Conservation (phyloP, 2,329 filamentous ascomycete species). For the Nakataea oryzae region DNA sequence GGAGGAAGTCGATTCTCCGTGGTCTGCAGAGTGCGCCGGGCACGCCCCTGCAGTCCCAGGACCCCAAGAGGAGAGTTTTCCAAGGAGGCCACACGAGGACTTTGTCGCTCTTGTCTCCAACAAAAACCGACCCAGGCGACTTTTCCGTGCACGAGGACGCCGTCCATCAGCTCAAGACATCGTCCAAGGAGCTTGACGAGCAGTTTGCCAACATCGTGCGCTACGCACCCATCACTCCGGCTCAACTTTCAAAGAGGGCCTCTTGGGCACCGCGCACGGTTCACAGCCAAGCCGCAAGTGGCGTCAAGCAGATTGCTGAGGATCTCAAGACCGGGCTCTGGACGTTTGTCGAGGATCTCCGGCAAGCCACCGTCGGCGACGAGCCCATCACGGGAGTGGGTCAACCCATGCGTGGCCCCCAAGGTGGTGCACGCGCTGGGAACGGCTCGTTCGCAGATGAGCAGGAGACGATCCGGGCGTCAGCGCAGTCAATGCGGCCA, state of each 20-base stretch:
- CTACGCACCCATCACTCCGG: constrained; percentile 20
- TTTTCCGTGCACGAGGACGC: constrained; percentile 32
- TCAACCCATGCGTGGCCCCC: constrained; percentile 8
- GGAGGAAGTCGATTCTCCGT: constrained; percentile 57
- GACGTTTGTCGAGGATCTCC: constrained; percentile 91
- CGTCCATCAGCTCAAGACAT: constrained; percentile 30
- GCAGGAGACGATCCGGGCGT: constrained; percentile 38
- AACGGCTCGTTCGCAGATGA: background rate
- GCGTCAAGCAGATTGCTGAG: constrained; percentile 69
- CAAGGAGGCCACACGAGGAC: constrained; percentile 52
- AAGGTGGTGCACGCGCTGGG: background rate
- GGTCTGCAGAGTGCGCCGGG: constrained; percentile 31
- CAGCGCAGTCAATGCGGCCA: constrained; percentile 23
- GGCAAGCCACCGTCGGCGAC: constrained; percentile 92
- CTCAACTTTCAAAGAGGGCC: constrained; percentile 39
- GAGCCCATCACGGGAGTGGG: constrained; percentile 58
- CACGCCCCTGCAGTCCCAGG: constrained; percentile 18
- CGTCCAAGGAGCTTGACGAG: constrained; percentile 18
- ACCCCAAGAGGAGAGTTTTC: constrained; percentile 53
- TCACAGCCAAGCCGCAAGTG: constrained; percentile 23
- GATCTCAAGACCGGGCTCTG: constrained; percentile 84
- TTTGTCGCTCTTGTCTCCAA: constrained; percentile 73
- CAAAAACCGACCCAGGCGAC: constrained; percentile 27
- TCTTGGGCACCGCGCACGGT: constrained; percentile 47
- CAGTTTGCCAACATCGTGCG: constrained; percentile 17